Base-by-base conservation (phyloP, 1,139 yeast species). In the Hemisphaericaspora xylofermentans region DNA sequence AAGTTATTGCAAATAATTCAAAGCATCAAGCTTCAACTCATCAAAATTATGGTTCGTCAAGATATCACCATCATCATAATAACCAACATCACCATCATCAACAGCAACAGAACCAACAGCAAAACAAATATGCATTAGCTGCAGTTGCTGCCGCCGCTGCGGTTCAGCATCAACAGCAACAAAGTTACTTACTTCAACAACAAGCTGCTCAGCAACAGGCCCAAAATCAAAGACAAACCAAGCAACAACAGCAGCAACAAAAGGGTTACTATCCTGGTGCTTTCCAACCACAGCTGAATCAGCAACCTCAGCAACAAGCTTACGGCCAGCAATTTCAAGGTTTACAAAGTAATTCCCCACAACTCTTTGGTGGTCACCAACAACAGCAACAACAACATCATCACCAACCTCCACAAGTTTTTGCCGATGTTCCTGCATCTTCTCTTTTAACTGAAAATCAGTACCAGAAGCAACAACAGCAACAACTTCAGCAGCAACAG, bases 81-180 rank as follows among this genome's bases (percentile, higher is more conserved):
- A 31, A 35, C n/a, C 30, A 39, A 29, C 10, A 44, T 13, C 25
- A 36, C 12, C 38, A 43, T 19, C 41, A 43, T 31, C 35, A 42
- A 29, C 47, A 46, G 13, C 44, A 43, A 32, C 43, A 43, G 33
- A 40, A 43, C 39, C 36, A 30, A 18, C 37, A 47, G 37, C 61
- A 52, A 36, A 54, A 55, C 41, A 57, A 59, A 45, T 60, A 58
- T 43, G 59, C 65, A 1, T 51, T 58, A 35, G 63, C 66, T 10
- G 58, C 66, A 2, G 65, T 59, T 5, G 64, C 65, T 3, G 63
- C 64, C 1, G 65, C 66, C 1, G 64, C 66, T 6, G 63, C 64
- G n/a, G 52, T 51, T 29, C 53, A 55, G 32, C 64, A 55, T 22
- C 58, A 56, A 36, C 56, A 54, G 16, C 58, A 56, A 26, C 58